Evolutionary conservation across 805 yeast species (phyloP).

Genomic region (Candida ascalaphidarum): DNA sequence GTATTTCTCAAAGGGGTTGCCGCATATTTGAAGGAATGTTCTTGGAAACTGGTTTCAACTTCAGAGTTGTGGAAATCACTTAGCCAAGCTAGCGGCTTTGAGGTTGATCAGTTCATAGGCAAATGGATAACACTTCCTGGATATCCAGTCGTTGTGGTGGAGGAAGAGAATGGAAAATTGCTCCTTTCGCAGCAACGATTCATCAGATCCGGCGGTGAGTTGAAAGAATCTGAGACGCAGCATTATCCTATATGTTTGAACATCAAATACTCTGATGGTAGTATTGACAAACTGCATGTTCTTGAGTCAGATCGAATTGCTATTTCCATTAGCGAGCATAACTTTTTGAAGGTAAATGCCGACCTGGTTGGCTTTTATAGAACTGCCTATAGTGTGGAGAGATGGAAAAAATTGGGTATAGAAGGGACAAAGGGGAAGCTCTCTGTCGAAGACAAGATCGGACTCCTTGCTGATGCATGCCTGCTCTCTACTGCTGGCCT

Average conservation of each 20-base stretch:
- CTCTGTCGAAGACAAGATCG: conserved; percentile 70
- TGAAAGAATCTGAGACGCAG: conserved; percentile 61
- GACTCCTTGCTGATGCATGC: conserved; percentile 73
- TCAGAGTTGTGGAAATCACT: conserved; percentile 72
- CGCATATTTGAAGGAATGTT: conserved; percentile 63
- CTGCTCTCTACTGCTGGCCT: conserved; percentile 66
- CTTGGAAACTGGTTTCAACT: conserved; percentile 71
- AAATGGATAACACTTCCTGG: conserved; percentile 78
- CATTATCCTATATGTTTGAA: conserved; percentile 63
- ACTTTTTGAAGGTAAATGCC: conserved; percentile 66
- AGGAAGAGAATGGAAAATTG: conserved; percentile 45
- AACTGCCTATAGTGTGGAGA: conserved; percentile 58
- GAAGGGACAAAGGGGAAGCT: conserved; percentile 50
- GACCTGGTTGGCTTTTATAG: conserved; percentile 72
- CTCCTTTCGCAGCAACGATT: conserved; percentile 64
- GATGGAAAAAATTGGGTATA: conserved; percentile 62
- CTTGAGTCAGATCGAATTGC: conserved; percentile 33
- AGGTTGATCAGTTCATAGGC: conserved; percentile 66
- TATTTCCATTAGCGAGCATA: conserved; percentile 30
- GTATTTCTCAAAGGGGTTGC: conserved; percentile 74
- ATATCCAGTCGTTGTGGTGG: conserved; percentile 63
- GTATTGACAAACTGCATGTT: conserved; percentile 43
- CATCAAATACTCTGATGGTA: conserved; percentile 52
- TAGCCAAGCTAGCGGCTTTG: conserved; percentile 60
- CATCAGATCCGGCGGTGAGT: conserved; percentile 70